A percentile compares a stretch with the other conserved stretches of the same genome.
phyloP scores from a whole-genome alignment of 768 basidiomycete species.

The Boletus insuetus region DNA sequence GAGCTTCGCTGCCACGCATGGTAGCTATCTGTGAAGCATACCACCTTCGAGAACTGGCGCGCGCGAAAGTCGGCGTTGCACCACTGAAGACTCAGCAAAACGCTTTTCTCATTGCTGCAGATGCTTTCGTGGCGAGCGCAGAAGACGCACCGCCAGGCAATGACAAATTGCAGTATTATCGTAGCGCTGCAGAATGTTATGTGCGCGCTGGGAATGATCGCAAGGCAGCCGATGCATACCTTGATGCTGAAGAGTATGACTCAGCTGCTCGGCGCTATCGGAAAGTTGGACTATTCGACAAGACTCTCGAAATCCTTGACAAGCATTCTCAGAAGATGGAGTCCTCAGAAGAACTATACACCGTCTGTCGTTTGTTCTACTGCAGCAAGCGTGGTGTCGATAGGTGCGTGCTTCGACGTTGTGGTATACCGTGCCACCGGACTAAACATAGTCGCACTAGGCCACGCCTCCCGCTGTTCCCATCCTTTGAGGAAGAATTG shows the following conservation, averaged over 20 bases:
- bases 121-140: conserved; percentile 47
- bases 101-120: conserved; percentile 46
- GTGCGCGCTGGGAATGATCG: conserved; percentile 37
- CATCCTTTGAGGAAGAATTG: conserved; percentile 48
- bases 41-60: conserved; percentile 51
- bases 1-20: conserved; percentile 44
- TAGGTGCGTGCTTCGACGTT: conserved; percentile 10
- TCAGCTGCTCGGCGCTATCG: conserved; percentile 47
- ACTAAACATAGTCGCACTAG: conserved; percentile 32
- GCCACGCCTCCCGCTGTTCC: conserved; percentile 47
- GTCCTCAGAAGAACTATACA: conserved; percentile 37
- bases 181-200: conserved; percentile 47
- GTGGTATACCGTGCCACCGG: not conserved
- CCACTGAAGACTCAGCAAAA: conserved; percentile 22
- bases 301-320: conserved; percentile 48
- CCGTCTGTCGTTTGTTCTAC: conserved; percentile 47
- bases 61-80: conserved; percentile 28
- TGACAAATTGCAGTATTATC: conserved; percentile 37
- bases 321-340: conserved; percentile 32
- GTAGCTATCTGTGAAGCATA: conserved; percentile 50
- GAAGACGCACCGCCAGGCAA: conserved; percentile 24
- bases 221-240: conserved; percentile 46
- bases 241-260: conserved; percentile 41
- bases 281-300: conserved; percentile 49
- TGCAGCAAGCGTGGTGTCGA: conserved; percentile 30